A percentile compares a stretch with the other conserved stretches of the same genome.
phyloP scores from a whole-genome alignment of 371 early-diverging fungal species.

The Haplosporangium sp. region DNA sequence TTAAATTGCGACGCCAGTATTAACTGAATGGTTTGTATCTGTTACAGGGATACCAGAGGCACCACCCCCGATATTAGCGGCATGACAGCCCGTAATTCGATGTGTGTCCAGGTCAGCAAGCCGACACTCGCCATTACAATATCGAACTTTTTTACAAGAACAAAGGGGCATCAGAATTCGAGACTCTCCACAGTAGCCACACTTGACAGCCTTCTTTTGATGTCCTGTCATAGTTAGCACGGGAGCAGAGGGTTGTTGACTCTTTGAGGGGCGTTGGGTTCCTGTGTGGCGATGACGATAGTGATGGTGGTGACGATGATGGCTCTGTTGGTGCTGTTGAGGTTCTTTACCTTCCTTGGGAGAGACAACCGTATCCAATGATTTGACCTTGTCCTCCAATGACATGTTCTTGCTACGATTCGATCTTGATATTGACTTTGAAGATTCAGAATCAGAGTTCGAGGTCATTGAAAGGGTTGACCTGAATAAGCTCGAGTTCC shows the following conservation, averaged over 20 bases:
- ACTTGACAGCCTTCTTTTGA: conserved; percentile 27
- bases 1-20: neutral
- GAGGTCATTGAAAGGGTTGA: neutral
- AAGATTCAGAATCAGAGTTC: neutral
- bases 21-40: neutral
- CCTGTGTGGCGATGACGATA: conserved; percentile 16
- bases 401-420: conserved; percentile 20
- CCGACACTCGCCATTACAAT: conserved; percentile 45
- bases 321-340: conserved; percentile 8
- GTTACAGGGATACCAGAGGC: neutral
- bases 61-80: conserved; percentile 12
- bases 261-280: neutral
- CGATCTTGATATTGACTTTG: conserved; percentile 1
- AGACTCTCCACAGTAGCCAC: conserved; percentile 41
- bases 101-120: conserved; percentile 36
- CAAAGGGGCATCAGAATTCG: conserved; percentile 45
- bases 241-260: conserved; percentile 1
- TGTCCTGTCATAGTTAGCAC: conserved; percentile 33
- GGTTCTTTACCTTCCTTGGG: conserved; percentile 8
- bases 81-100: conserved; percentile 35
- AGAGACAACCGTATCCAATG: neutral
- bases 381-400: conserved; percentile 6
- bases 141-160: conserved; percentile 46
- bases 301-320: conserved; percentile 1
- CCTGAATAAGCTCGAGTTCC: conserved; percentile 31